Base-by-base conservation (phyloP, 495 filamentous ascomycete species). In the Aspergillus campestris region DNA sequence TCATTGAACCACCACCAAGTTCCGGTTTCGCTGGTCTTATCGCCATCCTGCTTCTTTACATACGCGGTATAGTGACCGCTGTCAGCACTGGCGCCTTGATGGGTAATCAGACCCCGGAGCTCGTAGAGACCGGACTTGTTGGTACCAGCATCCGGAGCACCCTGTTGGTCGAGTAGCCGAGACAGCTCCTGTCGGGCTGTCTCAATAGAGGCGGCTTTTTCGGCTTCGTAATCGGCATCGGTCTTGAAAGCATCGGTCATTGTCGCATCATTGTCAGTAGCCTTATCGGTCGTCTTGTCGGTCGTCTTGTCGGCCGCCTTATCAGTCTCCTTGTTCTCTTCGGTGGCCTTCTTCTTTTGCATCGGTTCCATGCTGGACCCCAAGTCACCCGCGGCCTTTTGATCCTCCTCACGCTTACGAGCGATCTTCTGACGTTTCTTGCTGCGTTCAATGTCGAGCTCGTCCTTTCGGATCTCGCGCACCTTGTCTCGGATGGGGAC, bases 1-100 rank as follows among this genome's bases (percentile, higher is more conserved):
- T 98, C 92, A 60, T 98, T 95, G 75, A 98, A 98, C 89, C 92
- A 97, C 89, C 92, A 98, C 92, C 92, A 98, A 52, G 91, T 95
- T 44, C 82, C 89, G 51, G 95, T 89, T 51, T 82, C 80, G 45
- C 80, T 67, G 71, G 86, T 86, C 48, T 80, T 82, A 13, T 55
- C 61, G 4, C 80, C 80, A 11, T 77, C 81, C 38, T 84, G 75
- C 71, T 98, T 94, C 73, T 97, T 98, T 44, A 98, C 86, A 61
- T 95, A 98, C 2, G 89, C 81, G 2, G 94, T 97, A 69, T 98
- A 98, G 66, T 98, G 92, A 7, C 92, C 92, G 50, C 91, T 96
- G 62, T 98, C 94, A 30, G 92, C 92, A 57, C 90, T 94, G 34
- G 87, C 84, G 52, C 92, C 92, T 66, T 97, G 91, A 66, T 98